Conservation (phyloP, 2,329 filamentous ascomycete species). For the Sporothrix protearum region DNA sequence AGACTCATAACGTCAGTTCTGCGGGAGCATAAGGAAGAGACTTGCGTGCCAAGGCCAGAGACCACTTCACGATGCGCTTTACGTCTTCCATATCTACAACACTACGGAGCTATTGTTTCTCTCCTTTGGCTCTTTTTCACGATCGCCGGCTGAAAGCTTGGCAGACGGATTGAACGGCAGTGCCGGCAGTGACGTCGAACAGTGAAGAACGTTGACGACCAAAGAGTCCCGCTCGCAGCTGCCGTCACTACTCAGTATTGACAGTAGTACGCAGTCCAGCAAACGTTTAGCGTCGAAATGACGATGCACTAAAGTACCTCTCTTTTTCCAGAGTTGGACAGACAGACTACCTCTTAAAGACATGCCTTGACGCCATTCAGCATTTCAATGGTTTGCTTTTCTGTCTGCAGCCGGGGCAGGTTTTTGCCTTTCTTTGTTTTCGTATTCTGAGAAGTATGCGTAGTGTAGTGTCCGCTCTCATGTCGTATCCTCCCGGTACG, state of each 20-base stretch:
- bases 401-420: not conserved
- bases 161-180: not conserved
- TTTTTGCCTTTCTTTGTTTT: not conserved
- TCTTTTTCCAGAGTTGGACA: slow-evolving; percentile 11
- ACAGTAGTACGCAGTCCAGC: not conserved
- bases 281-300: not conserved
- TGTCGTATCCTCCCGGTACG: not conserved
- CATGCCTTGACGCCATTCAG: not conserved
- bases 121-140: not conserved
- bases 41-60: not conserved
- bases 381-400: not conserved
- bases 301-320: not conserved
- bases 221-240: not conserved
- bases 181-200: not conserved
- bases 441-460: not conserved
- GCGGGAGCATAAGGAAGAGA: not conserved
- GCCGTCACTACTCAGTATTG: not conserved
- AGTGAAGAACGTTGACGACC: not conserved
- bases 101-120: not conserved
- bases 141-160: not conserved
- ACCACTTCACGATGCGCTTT: not conserved
- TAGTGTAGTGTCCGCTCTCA: not conserved
- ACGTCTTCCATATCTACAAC: not conserved
- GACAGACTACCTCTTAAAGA: too few species aligned
- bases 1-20: not conserved